Conservation (phyloP, 208 protist genomes). For the Leishmania braziliensis region DNA sequence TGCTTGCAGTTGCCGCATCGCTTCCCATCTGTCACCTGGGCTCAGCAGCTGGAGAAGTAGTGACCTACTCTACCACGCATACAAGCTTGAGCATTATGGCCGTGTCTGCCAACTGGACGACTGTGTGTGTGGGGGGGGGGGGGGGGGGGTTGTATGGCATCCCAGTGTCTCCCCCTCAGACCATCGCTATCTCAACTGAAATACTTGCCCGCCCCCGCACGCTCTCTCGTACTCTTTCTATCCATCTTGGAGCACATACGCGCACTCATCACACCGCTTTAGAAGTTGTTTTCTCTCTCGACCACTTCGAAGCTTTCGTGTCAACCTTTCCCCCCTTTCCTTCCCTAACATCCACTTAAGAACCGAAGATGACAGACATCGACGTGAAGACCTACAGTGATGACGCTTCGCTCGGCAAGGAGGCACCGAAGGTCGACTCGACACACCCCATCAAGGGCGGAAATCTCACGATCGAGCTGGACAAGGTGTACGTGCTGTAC, state of each 20-base stretch:
- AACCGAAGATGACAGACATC: slow-evolving; percentile 72
- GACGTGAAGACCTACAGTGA: slow-evolving; percentile 90
- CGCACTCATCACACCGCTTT: background rate
- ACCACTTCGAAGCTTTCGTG: background rate
- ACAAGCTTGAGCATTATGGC: background rate
- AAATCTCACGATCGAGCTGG: slow-evolving; percentile 47
- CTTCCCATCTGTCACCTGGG: background rate
- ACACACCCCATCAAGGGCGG: slow-evolving; percentile 79
- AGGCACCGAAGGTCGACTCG: slow-evolving; percentile 59
- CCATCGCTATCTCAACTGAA: background rate
- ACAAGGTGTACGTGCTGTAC: slow-evolving; percentile 88
- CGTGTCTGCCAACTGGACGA: background rate
- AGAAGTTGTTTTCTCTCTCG: background rate
- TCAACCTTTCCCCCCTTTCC: background rate
- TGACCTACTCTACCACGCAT: background rate
- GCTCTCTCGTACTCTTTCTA: background rate
- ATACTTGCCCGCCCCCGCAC: background rate
- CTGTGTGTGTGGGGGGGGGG: background rate
- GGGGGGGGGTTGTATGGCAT: background rate
- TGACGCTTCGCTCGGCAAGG: slow-evolving; percentile 73
- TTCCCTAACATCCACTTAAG: background rate
- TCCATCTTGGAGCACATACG: background rate
- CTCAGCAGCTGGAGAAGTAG: background rate
- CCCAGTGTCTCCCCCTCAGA: background rate
- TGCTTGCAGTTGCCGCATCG: background rate